Percentiles rank a stretch among this genome's conserved stretches.
Evolutionary conservation across 202 grass and related monocot species (phyloP).

Genomic region (Digitaria exilis): DNA sequence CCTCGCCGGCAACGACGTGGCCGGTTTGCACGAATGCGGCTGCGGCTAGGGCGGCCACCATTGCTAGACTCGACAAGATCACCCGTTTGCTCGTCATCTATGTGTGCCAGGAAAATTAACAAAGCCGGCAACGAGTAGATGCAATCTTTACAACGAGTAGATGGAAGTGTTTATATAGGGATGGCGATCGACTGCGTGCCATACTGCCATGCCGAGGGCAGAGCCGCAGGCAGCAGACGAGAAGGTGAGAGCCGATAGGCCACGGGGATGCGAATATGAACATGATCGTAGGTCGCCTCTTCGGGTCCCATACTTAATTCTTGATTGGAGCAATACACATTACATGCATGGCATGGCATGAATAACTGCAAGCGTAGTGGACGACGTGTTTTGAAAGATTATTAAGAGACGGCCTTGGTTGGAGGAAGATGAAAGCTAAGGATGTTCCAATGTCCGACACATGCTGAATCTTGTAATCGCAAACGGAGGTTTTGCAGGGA

Average conservation of each 20-base stretch:
- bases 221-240: no score
- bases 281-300: not conserved
- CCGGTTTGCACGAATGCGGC: slow-evolving; percentile 19
- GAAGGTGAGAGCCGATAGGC: not conserved
- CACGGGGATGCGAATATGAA: not conserved
- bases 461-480: not conserved
- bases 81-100: slow-evolving; percentile 41
- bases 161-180: slow-evolving; percentile 32
- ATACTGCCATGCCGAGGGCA: not conserved
- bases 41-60: slow-evolving; percentile 20
- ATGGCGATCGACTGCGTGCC: not conserved
- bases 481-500: not conserved
- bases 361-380: not conserved
- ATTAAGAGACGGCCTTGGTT: slow-evolving; percentile 3
- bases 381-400: not conserved
- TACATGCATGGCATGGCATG: no score
- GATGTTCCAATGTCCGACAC: slow-evolving; percentile 27
- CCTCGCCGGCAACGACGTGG: slow-evolving; percentile 35
- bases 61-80: slow-evolving; percentile 16
- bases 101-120: not conserved
- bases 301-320: not conserved
- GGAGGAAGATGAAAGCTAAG: slow-evolving; percentile 40
- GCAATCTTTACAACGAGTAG: no score
- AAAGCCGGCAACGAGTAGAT: not conserved
- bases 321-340: no score